phyloP scores from a whole-genome alignment of 306 rosid genomes.

The Medicago truncatula region MtrunA17r5.0-ANR NC_053045.1:56798501-56799000 shows the following conservation, averaged over 20 bases:
- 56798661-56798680: slow-evolving; percentile 4
- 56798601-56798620: too few species aligned
- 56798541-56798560: too few species aligned
- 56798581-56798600: too few species aligned
- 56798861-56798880: slow-evolving; percentile 30
- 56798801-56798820: slow-evolving; percentile 17
- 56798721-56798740: slow-evolving; percentile 13
- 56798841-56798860: slow-evolving; percentile 15
- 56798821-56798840: slow-evolving; percentile 23
- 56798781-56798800: slow-evolving; percentile 27
- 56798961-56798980: background rate
- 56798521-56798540: too few species aligned
- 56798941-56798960: background rate
- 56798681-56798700: background rate
- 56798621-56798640: too few species aligned
- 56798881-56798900: slow-evolving; percentile 54
- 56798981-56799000: background rate
- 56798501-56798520: too few species aligned
- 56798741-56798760: background rate
- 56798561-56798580: too few species aligned
- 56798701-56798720: slow-evolving; percentile 20
- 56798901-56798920: background rate
- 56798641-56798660: background rate
- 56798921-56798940: background rate
- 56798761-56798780: slow-evolving; percentile 27